Evolutionary conservation across 73 alveolate genomes (phyloP).

Genomic region (Paramecium sonneborni): DNA sequence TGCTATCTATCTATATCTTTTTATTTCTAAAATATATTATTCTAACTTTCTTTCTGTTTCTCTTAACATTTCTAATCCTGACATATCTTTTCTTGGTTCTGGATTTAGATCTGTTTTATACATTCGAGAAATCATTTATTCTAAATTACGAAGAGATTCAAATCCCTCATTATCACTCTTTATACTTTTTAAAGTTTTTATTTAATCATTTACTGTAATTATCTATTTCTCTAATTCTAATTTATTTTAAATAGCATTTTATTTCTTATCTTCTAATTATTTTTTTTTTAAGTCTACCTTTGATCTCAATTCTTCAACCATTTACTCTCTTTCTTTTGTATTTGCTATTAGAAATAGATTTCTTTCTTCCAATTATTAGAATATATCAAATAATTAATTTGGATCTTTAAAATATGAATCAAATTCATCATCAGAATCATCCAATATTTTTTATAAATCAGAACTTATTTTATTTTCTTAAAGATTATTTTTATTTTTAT

Average conservation of each 20-base stretch:
- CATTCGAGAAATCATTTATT: not conserved
- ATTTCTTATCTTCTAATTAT: conserved; percentile 25
- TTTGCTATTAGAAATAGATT: conserved; percentile 57
- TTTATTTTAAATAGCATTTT: not conserved
- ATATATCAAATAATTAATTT: conserved; percentile 34
- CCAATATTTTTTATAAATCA: conserved; percentile 34
- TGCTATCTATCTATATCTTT: not conserved
- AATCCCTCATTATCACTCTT: conserved; percentile 37
- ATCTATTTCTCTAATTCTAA: not conserved
- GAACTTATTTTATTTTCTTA: not conserved
- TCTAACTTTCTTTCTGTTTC: conserved; percentile 30
- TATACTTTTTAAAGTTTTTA: conserved; percentile 11
- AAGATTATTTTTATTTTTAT: not conserved
- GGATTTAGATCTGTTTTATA: conserved; percentile 40
- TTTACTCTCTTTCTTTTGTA: conserved; percentile 59
- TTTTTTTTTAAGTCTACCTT: conserved; percentile 1
- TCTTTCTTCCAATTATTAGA: conserved; percentile 53
- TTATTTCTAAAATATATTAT: not conserved
- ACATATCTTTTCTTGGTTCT: conserved; percentile 54
- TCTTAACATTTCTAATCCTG: conserved; percentile 56
- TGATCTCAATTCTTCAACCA: conserved; percentile 58
- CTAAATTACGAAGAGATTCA: conserved; percentile 5
- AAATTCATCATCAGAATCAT: conserved; percentile 64
- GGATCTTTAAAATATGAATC: conserved; percentile 62
- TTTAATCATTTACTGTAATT: conserved; percentile 19